Percentiles rank a stretch among this genome's conserved stretches.
These are phyloP conservation scores for Pyronema domesticum DNA, from an alignment of 495 filamentous ascomycete species.

Conservation along the genomic window DNA sequence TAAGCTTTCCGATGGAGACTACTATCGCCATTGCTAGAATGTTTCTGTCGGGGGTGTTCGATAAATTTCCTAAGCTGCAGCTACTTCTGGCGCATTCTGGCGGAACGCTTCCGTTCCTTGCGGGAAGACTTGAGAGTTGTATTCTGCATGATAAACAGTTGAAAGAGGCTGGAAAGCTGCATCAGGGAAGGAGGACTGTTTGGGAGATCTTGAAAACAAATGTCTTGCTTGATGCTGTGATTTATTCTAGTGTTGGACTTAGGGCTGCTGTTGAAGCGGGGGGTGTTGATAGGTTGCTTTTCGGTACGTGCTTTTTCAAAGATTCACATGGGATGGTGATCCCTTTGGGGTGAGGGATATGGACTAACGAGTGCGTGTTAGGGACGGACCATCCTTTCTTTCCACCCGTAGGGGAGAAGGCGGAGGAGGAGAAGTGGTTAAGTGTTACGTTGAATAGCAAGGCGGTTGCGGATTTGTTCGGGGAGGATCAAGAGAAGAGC, in stretches of 20 bases:
- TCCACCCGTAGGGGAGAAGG: constrained; percentile 49
- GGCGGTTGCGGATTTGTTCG: constrained; percentile 47
- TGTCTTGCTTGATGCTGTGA: constrained; percentile 76
- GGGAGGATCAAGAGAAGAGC: constrained; percentile 32
- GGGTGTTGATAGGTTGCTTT: constrained; percentile 51
- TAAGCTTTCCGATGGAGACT: constrained; percentile 69
- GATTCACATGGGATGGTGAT: not conserved
- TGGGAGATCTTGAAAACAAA: constrained; percentile 77
- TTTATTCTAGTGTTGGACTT: constrained; percentile 57
- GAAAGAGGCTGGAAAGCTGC: constrained; percentile 31
- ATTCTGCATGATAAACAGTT: constrained; percentile 63
- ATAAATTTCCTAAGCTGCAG: constrained; percentile 49
- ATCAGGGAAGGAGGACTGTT: constrained; percentile 36
- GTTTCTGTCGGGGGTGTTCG: constrained; percentile 70
- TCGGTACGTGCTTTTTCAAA: constrained; percentile 37
- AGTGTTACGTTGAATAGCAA: constrained; percentile 65
- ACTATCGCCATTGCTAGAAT: constrained; percentile 82
- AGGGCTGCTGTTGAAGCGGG: constrained; percentile 51
- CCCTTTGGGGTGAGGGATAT: no score
- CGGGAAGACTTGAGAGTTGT: constrained; percentile 76
- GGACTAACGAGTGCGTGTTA: constrained; percentile 9
- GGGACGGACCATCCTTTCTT: constrained; percentile 93
- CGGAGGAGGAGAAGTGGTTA: constrained; percentile 48
- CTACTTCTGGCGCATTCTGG: constrained; percentile 78
- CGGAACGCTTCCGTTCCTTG: constrained; percentile 75